Conservation (phyloP, 2,329 filamentous ascomycete species). For the Pseudonectria buxi region DNA sequence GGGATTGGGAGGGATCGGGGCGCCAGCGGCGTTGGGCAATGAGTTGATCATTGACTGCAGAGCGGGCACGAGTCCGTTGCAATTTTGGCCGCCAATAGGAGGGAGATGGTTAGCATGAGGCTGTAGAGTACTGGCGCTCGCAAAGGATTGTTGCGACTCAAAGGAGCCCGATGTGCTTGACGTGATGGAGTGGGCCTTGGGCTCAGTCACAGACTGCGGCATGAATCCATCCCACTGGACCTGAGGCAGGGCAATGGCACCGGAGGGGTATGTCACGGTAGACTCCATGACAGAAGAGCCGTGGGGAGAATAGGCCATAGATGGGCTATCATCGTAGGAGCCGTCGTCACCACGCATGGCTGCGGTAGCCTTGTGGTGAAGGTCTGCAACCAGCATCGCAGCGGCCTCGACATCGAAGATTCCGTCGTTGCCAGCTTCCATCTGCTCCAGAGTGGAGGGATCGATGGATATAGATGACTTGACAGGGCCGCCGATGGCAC, state of each 20-base stretch:
- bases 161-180: constrained; percentile 60
- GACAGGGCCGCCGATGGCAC: constrained; percentile 55
- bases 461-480: constrained; percentile 78
- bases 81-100: constrained; percentile 58
- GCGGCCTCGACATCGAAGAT: constrained; percentile 95
- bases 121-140: constrained; percentile 49
- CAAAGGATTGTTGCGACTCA: constrained; percentile 60
- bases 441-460: constrained; percentile 80
- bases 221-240: constrained; percentile 91
- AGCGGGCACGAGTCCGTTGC: constrained; percentile 55
- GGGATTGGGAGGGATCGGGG: constrained; percentile 68
- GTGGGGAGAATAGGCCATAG: constrained; percentile 67
- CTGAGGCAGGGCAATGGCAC: constrained; percentile 74
- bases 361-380: constrained; percentile 86
- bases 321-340: constrained; percentile 50
- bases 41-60: constrained; percentile 69
- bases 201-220: constrained; percentile 59
- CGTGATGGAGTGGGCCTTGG: constrained; percentile 68
- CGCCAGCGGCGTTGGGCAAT: constrained; percentile 59
- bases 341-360: constrained; percentile 55
- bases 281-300: constrained; percentile 69
- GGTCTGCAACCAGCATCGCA: constrained; percentile 96
- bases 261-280: constrained; percentile 67
- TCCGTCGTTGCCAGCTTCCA: constrained; percentile 82
- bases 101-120: constrained; percentile 58